Evolutionary conservation across 1,284 basidiomycete genomes (phyloP).

Genomic region (Mycena citricolor): DNA sequence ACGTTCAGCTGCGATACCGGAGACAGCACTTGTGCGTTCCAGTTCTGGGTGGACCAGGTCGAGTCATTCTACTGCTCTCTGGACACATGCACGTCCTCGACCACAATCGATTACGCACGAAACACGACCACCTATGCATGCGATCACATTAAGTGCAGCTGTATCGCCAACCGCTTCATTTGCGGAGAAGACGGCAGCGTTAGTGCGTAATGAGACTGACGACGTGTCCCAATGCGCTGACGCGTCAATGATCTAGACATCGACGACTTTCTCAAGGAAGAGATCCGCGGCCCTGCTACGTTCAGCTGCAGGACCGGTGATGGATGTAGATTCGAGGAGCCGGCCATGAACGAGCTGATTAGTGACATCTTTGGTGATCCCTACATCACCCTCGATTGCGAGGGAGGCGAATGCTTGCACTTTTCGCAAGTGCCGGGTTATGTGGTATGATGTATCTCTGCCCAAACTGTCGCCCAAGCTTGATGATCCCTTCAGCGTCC

Average conservation of each 20-base stretch:
- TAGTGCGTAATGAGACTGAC: constrained; percentile 59
- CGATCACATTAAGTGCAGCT: constrained; percentile 84
- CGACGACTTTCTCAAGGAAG: constrained; percentile 86
- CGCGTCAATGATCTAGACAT: constrained; percentile 73
- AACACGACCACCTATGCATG: constrained; percentile 82
- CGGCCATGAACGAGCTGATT: constrained; percentile 95
- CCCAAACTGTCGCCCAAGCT: neutral
- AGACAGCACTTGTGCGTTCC: constrained; percentile 79
- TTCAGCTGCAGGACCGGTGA: constrained; percentile 81
- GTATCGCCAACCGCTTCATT: constrained; percentile 89
- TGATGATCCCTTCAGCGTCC: constrained; percentile 53
- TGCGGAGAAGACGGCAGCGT: constrained; percentile 96
- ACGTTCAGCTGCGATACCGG: constrained; percentile 84
- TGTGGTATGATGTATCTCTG: constrained; percentile 50
- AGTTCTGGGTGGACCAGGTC: constrained; percentile 94
- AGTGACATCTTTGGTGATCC: constrained; percentile 90
- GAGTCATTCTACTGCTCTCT: constrained; percentile 97
- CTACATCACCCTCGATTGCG: constrained; percentile 85
- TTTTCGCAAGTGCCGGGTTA: constrained; percentile 94
- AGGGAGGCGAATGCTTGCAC: constrained; percentile 92
- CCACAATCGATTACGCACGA: constrained; percentile 54
- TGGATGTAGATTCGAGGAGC: constrained; percentile 90
- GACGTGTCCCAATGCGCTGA: neutral
- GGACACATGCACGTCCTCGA: constrained; percentile 59
- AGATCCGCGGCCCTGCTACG: constrained; percentile 87